phyloP scores from a whole-genome alignment of 1,284 basidiomycete species.

The Lignosus rhinocerotis region DNA sequence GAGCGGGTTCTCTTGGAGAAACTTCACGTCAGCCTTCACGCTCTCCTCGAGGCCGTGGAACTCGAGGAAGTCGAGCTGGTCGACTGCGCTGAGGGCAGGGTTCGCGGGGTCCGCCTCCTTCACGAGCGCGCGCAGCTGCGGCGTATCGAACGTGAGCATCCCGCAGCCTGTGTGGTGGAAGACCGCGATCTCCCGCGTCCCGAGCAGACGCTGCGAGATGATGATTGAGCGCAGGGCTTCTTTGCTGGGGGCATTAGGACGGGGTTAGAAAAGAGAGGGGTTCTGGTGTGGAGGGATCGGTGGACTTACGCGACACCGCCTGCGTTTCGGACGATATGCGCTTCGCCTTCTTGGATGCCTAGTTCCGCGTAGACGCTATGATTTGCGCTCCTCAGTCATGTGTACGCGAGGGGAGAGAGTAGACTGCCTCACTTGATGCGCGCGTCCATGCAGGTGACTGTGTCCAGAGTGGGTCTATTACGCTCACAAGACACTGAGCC shows the following conservation, averaged over 20 bases:
- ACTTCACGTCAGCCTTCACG: conserved; percentile 58
- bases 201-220: conserved; percentile 67
- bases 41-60: conserved; percentile 55
- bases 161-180: conserved; percentile 72
- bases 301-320: conserved; percentile 58
- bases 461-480: neutral
- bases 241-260: conserved; percentile 36
- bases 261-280: neutral
- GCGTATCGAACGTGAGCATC: conserved; percentile 61
- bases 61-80: conserved; percentile 59
- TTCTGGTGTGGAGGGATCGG: neutral
- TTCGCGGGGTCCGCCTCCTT: conserved; percentile 46
- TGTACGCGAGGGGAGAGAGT: neutral
- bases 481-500: neutral
- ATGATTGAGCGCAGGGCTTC: conserved; percentile 68
- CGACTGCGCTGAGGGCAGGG: conserved; percentile 40
- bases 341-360: conserved; percentile 64
- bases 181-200: conserved; percentile 64
- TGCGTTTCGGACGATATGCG: conserved; percentile 70
- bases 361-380: conserved; percentile 56
- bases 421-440: conserved; percentile 44
- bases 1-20: conserved; percentile 54
- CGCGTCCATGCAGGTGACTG: conserved; percentile 73
- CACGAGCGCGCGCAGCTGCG: conserved; percentile 50
- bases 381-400: neutral